Evolutionary conservation across 1,139 yeast genomes (phyloP).

Genomic region (Spathaspora sp.): DNA sequence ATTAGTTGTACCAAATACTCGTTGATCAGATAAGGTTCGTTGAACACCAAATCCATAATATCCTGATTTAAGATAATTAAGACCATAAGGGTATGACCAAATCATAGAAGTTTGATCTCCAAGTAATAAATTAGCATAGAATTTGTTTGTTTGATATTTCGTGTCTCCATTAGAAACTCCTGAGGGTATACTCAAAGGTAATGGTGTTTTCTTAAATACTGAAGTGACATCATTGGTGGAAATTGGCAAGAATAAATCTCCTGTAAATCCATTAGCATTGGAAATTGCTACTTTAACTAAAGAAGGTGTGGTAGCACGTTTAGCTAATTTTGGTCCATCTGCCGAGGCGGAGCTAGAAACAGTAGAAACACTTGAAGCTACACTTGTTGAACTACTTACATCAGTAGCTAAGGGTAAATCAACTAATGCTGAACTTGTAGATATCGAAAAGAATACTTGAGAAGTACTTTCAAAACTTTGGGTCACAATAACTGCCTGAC

Average conservation of each 20-base stretch:
- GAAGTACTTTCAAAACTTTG: slow-evolving; percentile 5
- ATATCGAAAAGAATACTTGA: slow-evolving; percentile 4
- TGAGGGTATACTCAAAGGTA: slow-evolving; percentile 51
- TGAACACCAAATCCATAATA: slow-evolving; percentile 66
- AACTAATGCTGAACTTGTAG: slow-evolving; percentile 3
- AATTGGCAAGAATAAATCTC: slow-evolving; percentile 48
- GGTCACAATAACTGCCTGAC: slow-evolving; percentile 6
- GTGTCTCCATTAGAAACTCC: slow-evolving; percentile 40
- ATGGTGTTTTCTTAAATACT: slow-evolving; percentile 44
- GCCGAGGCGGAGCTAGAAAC: not conserved
- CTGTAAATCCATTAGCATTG: slow-evolving; percentile 9
- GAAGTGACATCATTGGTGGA: slow-evolving; percentile 49
- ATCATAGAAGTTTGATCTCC: slow-evolving; percentile 61
- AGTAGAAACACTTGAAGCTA: not conserved
- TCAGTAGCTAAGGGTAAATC: slow-evolving; percentile 1
- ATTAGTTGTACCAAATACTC: slow-evolving; percentile 63
- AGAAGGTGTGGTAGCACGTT: slow-evolving; percentile 5
- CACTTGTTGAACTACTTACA: not conserved
- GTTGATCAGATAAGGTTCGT: slow-evolving; percentile 54
- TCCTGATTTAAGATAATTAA: slow-evolving; percentile 52
- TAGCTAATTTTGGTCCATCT: not conserved
- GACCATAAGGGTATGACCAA: slow-evolving; percentile 81
- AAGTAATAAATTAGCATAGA: slow-evolving; percentile 73
- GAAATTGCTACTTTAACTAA: slow-evolving; percentile 5
- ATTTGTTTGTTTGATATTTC: slow-evolving; percentile 78